Evolutionary conservation across 148 eudicot species (phyloP).

Genomic region (Silene uniflora): DNA sequence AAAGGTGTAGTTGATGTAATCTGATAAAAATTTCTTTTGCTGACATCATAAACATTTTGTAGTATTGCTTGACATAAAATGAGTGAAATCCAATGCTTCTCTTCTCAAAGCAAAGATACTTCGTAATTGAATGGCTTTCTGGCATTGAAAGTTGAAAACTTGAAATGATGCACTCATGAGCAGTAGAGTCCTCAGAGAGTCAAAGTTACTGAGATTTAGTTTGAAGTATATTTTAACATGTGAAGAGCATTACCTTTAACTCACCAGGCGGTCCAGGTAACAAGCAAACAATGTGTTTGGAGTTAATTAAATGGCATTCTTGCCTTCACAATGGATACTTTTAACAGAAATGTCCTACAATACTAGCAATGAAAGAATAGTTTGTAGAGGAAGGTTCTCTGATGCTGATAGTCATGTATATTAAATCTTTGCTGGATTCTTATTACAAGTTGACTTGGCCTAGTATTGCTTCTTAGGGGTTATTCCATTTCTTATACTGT

Average conservation of each 20-base stretch:
- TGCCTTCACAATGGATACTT: not conserved
- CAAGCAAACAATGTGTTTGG: not conserved
- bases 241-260: not conserved
- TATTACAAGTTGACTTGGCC: constrained; percentile 4
- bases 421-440: constrained; percentile 3
- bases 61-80: not conserved
- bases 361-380: not conserved
- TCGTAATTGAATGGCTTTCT: not conserved
- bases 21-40: not conserved
- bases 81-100: not conserved
- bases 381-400: not conserved
- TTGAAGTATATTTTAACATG: not conserved
- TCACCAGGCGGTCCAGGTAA: not conserved
- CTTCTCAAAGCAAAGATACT: not conserved
- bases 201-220: constrained; percentile 1
- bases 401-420: not conserved
- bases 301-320: not conserved
- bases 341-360: not conserved
- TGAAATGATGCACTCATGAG: constrained; percentile 2
- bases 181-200: not conserved
- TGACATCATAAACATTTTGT: not conserved
- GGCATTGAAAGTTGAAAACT: not conserved
- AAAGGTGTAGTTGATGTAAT: not conserved
- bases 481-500: constrained; percentile 6
- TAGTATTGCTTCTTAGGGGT: not conserved